Evolutionary conservation across 257 asterid genomes (phyloP).

Genomic region (Primulina eburnea): DNA sequence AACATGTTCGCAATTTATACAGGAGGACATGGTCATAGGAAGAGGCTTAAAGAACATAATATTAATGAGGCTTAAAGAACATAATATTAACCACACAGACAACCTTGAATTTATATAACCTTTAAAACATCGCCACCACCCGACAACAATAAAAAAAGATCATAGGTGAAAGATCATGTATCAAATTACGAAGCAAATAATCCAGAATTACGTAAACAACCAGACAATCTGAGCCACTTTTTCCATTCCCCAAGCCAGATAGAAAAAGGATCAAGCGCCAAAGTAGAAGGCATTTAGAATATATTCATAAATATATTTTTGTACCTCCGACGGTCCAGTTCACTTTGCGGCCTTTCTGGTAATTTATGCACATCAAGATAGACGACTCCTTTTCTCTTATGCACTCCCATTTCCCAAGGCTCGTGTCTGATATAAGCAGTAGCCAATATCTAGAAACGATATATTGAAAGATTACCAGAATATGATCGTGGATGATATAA

Average conservation of each 20-base stretch:
- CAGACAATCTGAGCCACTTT: neutral
- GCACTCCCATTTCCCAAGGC: conserved; percentile 99
- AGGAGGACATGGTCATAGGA: neutral
- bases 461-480: conserved; percentile 11
- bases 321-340: conserved; percentile 86
- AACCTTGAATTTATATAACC: conserved; percentile 6
- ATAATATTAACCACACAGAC: conserved; percentile 9
- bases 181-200: neutral
- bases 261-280: conserved; percentile 13
- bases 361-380: conserved; percentile 91
- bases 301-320: conserved; percentile 3
- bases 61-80: conserved; percentile 9
- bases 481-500: conserved; percentile 9
- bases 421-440: conserved; percentile 89
- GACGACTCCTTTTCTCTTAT: conserved; percentile 85
- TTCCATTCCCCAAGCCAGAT: neutral
- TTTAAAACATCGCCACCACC: neutral
- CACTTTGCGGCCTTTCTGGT: conserved; percentile 91
- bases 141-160: too few species aligned
- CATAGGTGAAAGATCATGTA: too few species aligned
- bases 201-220: neutral
- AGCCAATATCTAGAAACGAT: conserved; percentile 71
- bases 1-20: too few species aligned
- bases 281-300: neutral
- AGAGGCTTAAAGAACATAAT: conserved; percentile 6